Evolutionary conservation across 2,329 filamentous ascomycete genomes (phyloP), one percentile per base, ranked within the genome.

Genomic region (Trichoderma guizhouense): DNA sequence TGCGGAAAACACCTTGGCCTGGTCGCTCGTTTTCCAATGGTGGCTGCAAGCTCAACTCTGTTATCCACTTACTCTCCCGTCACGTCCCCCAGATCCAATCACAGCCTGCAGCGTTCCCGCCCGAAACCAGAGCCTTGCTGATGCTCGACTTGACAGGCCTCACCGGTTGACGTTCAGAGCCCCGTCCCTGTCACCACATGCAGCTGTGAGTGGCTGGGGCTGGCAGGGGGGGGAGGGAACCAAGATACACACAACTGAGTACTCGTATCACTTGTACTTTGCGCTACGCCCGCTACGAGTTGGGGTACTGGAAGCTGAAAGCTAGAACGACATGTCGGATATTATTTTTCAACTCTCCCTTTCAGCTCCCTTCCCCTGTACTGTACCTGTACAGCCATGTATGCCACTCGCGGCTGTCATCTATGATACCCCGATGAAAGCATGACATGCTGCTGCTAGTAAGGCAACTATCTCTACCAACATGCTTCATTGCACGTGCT

Each of bases 91-190:
- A 12, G 55, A 34, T 21, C 70, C 70, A 72, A 72, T 72, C 70
- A 72, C 32, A 68, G 26, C 30, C 60, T 11, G 34, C 34, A 47
- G 57, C 51, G 43, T 30, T 57, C 30, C 57, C 30, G 70, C 70
- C 62, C 70, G 57, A 68, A 64, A 69, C 70, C 70, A 32, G 47
- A 65, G 69, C 51, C 69, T 65, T 63, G 61, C 66, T 69, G 39
- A 69, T 69, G 61, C 36, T 71, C 51, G 51, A 34, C 14, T 39
- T 51, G 60, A 58, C 57, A 67, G 58, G 57, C 60, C 58, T 72
- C 66, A 70, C 66, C 71, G 71, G 71, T 72, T 65, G 66, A 72
- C 24, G 30, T 64, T 70, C 58, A 36, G 43, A 70, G 58, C 71
- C 71, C 66, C 32, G 71, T 72, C 71, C 66, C 65, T 72, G 55